phyloP scores from a whole-genome alignment of 495 filamentous ascomycete genomes.

The Delitschia confertaspora region DNA sequence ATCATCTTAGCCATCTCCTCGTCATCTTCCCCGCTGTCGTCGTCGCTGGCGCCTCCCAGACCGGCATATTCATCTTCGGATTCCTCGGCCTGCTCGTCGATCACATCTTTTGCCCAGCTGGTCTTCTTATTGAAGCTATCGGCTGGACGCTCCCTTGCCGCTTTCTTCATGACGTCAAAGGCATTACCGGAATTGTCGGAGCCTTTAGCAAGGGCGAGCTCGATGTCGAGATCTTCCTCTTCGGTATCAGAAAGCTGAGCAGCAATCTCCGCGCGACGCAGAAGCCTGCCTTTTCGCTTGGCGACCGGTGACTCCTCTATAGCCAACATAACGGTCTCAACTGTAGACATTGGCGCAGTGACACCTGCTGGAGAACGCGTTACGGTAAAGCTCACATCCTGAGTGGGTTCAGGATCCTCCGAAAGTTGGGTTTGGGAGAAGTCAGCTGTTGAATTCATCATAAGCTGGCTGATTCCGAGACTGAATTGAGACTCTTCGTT shows the following conservation, averaged over 20 bases:
- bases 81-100: slow-evolving; percentile 91
- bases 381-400: slow-evolving; percentile 68
- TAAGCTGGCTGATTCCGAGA: slow-evolving; percentile 15
- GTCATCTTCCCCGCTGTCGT: slow-evolving; percentile 67
- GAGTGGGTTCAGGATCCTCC: slow-evolving; percentile 66
- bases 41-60: slow-evolving; percentile 80
- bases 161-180: slow-evolving; percentile 71
- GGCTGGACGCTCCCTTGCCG: slow-evolving; percentile 40
- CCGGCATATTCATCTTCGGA: slow-evolving; percentile 98
- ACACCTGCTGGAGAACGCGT: slow-evolving; percentile 46
- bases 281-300: slow-evolving; percentile 50
- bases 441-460: slow-evolving; percentile 6
- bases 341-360: slow-evolving; percentile 55
- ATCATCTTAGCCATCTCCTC: slow-evolving; percentile 77
- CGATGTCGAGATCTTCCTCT: slow-evolving; percentile 31
- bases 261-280: slow-evolving; percentile 38
- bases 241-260: slow-evolving; percentile 35
- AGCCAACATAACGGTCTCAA: slow-evolving; percentile 56
- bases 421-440: slow-evolving; percentile 48
- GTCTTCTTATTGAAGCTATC: slow-evolving; percentile 70
- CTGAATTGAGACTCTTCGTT: slow-evolving; percentile 11
- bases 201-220: slow-evolving; percentile 11
- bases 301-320: slow-evolving; percentile 52
- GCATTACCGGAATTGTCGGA: slow-evolving; percentile 49
- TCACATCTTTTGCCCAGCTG: slow-evolving; percentile 76